Evolutionary conservation across 2,329 filamentous ascomycete genomes (phyloP), one percentile per base, ranked within the genome.

Genomic region (Botryotinia convoluta): DNA sequence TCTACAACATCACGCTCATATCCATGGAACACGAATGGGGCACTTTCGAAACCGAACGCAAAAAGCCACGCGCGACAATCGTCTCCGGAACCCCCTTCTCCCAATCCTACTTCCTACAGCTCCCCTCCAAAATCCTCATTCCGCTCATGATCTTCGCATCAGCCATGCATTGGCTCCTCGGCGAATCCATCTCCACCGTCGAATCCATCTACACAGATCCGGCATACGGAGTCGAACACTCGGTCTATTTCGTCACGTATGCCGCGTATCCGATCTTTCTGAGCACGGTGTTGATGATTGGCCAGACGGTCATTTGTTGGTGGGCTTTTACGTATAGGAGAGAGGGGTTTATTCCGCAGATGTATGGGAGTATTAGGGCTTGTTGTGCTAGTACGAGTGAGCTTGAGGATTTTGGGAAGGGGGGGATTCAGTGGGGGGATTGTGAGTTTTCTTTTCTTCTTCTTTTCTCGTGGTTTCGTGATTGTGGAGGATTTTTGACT

Each of bases 1-100:
- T 77, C 16, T 78, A 77, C 10, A 78, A 77, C 44, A 39, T 78
- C 54, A 76, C 75, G 3, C 70, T 77, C 18, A 75, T 78, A 14
- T 76, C 72, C 64, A 78, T 78, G 76, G 77, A 78, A 48, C 67
- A 77, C 18, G 76, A 78, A 74, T 78, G 76, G 76, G 77, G 76
- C 18, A 59, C 63, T 1, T 76, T 71, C 61, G 76, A 78, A 37
- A 64, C 37, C 12, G 65, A 75, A 16, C 67, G 75, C 10, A 68
- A 68, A 26, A 69, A 63, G 59, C 76, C 74, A 1, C 51, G 77
- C 0, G 76, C 76, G 10, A 77, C 76, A 0, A 72, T 77, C 26
- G 76, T 77, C 0, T 72, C 72, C 0, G 75, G 75, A n/a, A 60
- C 64, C 10, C 54, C 72, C 4, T 77, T 77, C n/a, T 68, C 74